Base-by-base conservation (phyloP, 805 yeast species). In the Cyberlindnera maritima region DNA sequence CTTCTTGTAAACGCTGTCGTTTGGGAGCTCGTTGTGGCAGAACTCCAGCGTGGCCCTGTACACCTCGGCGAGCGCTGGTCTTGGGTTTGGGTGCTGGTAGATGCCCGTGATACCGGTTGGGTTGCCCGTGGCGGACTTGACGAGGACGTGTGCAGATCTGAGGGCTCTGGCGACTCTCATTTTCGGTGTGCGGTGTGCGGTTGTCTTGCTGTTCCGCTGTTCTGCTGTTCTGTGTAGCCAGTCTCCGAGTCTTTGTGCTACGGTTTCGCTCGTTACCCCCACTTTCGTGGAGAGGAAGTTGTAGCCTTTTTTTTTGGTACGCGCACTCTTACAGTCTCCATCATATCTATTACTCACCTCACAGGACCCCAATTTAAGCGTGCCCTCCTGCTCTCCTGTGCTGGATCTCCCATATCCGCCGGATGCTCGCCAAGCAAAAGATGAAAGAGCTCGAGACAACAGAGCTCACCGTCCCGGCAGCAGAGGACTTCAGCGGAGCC, bases 71-170 rank as follows among this genome's bases (percentile, higher is more conserved):
- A 88, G 72, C 3, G 90, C 87, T 2, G 92, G 91, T 64, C 88
- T 79, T 44, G 96, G 95, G 62, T 83, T 77, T 42, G 96, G 95
- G 65, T 87, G 94, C 64, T 83, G 86, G 60, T 69, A 74, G 52
- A 88, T 66, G 2, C 94, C 95, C 3, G 96, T 78, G 51, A 88
- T 57, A 54, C 96, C 96, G 18, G 95, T 88, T 26, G 92, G 92
- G 57, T 80, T 71, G 0, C 89, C 90, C 32, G 71, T 68, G 3
- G 76, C 74, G 12, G 88, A 70, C 59, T 74, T 79, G 49, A 83
- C 76, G 47, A 83, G 72, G 13, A 76, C 83, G 59, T 80, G 73
- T 42, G 68, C 64, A 1, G 62, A 54, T 39, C 63, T 52, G 13
- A 72, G 52, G 3, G 53, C 37, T 15, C 55, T 50, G 9, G 61